These are phyloP conservation scores for Nicotiana rustica DNA, from an alignment of 305 asterid genomes.

Conservation along the genomic window DNA sequence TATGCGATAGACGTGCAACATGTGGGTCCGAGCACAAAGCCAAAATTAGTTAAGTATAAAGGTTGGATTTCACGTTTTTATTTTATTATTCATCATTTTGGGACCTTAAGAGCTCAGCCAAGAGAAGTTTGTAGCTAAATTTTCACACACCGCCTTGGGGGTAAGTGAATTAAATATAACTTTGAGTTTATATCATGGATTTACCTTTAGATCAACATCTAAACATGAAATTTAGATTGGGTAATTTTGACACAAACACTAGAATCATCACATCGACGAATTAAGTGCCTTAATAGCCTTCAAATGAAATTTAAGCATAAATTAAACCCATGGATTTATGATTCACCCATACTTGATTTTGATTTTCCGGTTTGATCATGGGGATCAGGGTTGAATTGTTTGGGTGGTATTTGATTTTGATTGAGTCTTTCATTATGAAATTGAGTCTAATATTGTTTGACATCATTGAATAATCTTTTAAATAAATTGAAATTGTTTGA, in stretches of 20 bases:
- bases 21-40: no score
- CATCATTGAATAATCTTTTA: background rate
- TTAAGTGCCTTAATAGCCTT: background rate
- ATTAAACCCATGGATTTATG: background rate
- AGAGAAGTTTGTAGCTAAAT: background rate
- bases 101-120: background rate
- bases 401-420: no score
- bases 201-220: background rate
- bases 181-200: background rate
- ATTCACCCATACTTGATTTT: background rate
- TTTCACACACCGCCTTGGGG: background rate
- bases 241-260: background rate
- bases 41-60: no score
- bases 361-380: background rate
- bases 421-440: no score
- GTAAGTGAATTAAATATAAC: background rate
- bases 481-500: background rate
- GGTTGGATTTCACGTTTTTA: background rate
- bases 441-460: no score
- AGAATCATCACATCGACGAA: background rate
- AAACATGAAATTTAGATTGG: background rate
- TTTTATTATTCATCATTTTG: background rate
- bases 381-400: no score
- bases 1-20: no score
- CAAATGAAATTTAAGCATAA: background rate